Base-by-base conservation (phyloP, 768 basidiomycete species). In the Boletellus ananas region DNA sequence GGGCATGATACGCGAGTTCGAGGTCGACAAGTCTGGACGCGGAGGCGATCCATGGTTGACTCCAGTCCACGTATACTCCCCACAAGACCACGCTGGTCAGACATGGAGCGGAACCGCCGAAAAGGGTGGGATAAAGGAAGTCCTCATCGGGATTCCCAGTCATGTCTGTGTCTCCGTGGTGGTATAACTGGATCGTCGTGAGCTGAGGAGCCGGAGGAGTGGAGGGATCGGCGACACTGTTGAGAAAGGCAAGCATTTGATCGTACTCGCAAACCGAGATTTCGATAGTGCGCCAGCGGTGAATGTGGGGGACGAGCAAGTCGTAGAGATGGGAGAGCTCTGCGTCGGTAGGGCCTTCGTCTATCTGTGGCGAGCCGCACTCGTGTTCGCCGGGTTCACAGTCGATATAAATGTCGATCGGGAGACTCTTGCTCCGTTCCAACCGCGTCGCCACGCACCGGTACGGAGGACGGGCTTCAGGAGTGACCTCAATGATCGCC, bases 31-130 rank as follows among this genome's bases (percentile, higher is more conserved):
- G 67, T 8, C 52, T 57, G 25, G 52, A n/a, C 2, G 62, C 60
- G 4, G 60, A 55, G 6, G 49, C 27, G 25, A 67, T 53, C 18
- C 73, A 61, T 14, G 74, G 70, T 31, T 72, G 68, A 27, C 74
- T 70, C 87, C 87, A 90, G 49, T 82, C 75, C 31, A 89, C 64
- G 53, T 86, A 86, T 5, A 87, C 81, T 34, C 85, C 86, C 81
- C 83, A 86, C 23, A 90, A 70, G 10, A 70, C 69, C 31, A 80
- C 64, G 4, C 67, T 58, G 17, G 62, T 67, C 13, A 90, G 69
- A 8, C 69, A 73, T 1, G 87, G 87, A 8, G 69, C 66, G 16
- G 74, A 74, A 21, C 76, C 74, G 3, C 78, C 73, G 58, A 88
- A 82, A 16, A 79, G 72, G 11, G 74, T 67, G 67, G 83, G 79